Evolutionary conservation across 1,284 basidiomycete genomes (phyloP), one percentile per base, ranked within the genome.

Genomic region (Exobasidium rhododendri): DNA sequence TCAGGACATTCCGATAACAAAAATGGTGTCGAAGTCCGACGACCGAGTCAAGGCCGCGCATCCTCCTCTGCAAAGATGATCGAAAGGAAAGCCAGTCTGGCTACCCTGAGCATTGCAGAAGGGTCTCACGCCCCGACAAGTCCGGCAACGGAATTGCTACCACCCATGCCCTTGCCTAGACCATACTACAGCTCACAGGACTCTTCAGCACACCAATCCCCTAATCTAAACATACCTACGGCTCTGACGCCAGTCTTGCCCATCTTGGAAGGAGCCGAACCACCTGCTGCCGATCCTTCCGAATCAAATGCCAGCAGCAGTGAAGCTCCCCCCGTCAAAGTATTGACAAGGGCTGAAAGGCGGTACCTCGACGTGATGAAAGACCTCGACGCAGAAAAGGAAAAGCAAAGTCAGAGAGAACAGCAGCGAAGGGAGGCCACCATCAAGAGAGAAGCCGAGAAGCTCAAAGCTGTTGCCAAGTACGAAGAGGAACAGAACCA

Each of bases 301-400:
- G 3, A 17, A 51, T 13, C 35, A 24, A 49, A n/a, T 24, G 35
- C 35, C 11, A 57, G 11, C 20, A 10, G 17, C n/a, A n/a, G 30
- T 22, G 35, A 32, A 43, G 28, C 14, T 29, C 29, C 5, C 11
- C 31, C 17, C 13, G 24, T 17, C 11, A 47, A 32, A 32, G 26
- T 35, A 2, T 31, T 40, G 24, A 61, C 56, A 11, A 28, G 59
- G 3, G 71, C 71, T 3, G 70, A 74, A 40, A 47, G 64, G 30
- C 43, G 71, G 14, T 74, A 72, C 44, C 13, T 56, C 3, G 70
- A 72, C 32, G 65, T 72, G 50, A 70, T 71, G 31, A 67, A 67
- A 56, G 56, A 56, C 22, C 57, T 69, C n/a, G 56, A 59, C 4
- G 60, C 59, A 31, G 71, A 74, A 57, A 50, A 66, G 14, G 64